These are phyloP conservation scores for Mortierella hygrophila DNA, from an alignment of 192 early-diverging fungal species.

Conservation along the genomic window DNA sequence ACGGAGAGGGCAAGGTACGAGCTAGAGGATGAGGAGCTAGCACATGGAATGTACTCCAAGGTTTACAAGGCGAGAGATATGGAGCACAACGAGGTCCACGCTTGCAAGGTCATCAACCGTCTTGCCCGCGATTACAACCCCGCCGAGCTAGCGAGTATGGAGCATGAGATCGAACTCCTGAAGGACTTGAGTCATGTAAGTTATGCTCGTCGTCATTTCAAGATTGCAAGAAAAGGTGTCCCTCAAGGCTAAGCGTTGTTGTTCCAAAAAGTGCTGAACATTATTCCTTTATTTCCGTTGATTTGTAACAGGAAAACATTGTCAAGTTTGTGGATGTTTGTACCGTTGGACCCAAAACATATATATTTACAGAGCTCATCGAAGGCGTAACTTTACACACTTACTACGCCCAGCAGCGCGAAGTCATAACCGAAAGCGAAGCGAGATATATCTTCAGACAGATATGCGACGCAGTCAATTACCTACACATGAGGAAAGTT, in stretches of 20 bases:
- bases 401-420: background rate
- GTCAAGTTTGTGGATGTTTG: conserved; percentile 16
- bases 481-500: conserved; percentile 19
- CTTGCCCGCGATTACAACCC: background rate
- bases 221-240: background rate
- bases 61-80: conserved; percentile 23
- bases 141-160: conserved; percentile 6
- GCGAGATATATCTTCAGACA: conserved; percentile 31
- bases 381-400: conserved; percentile 12
- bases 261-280: background rate
- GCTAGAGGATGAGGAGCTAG: conserved; percentile 3
- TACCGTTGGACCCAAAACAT: background rate
- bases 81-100: background rate
- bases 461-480: conserved; percentile 29
- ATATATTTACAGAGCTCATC: conserved; percentile 42
- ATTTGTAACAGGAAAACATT: conserved; percentile 20
- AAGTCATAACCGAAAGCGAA: conserved; percentile 10
- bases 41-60: conserved; percentile 10
- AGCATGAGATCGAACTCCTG: conserved; percentile 22
- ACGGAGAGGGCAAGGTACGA: background rate
- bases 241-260: background rate
- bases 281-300: background rate
- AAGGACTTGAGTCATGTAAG: conserved; percentile 30
- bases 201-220: background rate
- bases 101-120: conserved; percentile 31